Percentiles rank a stretch among this genome's conserved stretches.
These are phyloP conservation scores for Trichothecium sympodiale DNA, from an alignment of 2,329 filamentous ascomycete genomes.

Conservation along the genomic window DNA sequence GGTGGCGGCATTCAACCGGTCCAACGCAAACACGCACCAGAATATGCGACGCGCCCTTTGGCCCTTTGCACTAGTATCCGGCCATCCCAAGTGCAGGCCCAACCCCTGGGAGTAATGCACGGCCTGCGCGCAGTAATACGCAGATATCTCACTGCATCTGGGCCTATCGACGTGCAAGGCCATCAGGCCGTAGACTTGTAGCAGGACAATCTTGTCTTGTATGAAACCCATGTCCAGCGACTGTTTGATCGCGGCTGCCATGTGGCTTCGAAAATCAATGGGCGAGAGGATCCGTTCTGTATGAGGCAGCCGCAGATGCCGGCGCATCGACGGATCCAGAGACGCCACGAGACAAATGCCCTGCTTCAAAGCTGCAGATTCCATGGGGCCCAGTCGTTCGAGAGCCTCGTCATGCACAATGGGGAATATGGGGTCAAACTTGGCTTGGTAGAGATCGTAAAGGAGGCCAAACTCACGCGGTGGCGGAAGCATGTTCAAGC, in stretches of 20 bases:
- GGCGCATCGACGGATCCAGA: slow-evolving; percentile 8
- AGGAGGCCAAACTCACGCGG: slow-evolving; percentile 7
- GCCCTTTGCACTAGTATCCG: slow-evolving; percentile 6
- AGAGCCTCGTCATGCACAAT: slow-evolving; percentile 10
- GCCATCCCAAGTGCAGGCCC: slow-evolving; percentile 12
- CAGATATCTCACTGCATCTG: slow-evolving; percentile 7
- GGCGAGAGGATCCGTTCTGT: slow-evolving; percentile 5
- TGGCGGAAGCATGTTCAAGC: slow-evolving; percentile 7
- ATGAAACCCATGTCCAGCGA: slow-evolving; percentile 9
- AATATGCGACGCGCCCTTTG: slow-evolving; percentile 9
- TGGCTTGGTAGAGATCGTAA: slow-evolving; percentile 9
- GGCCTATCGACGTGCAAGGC: slow-evolving; percentile 8
- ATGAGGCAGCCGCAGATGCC: slow-evolving; percentile 7
- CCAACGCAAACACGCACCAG: slow-evolving; percentile 12
- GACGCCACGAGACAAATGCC: slow-evolving; percentile 12
- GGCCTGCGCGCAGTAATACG: slow-evolving; percentile 9
- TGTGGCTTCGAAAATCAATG: slow-evolving; percentile 6
- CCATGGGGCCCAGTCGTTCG: slow-evolving; percentile 8
- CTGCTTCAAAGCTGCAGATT: slow-evolving; percentile 10
- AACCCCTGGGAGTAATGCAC: slow-evolving; percentile 11
- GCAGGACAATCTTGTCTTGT: slow-evolving; percentile 6
- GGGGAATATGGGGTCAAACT: slow-evolving; percentile 12
- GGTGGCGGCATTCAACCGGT: slow-evolving; percentile 11
- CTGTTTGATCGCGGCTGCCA: slow-evolving; percentile 8
- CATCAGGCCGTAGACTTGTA: slow-evolving; percentile 8